These are phyloP conservation scores for Trichophyton benhamiae DNA, from an alignment of 2,329 filamentous ascomycete species.

Conservation along the genomic window DNA sequence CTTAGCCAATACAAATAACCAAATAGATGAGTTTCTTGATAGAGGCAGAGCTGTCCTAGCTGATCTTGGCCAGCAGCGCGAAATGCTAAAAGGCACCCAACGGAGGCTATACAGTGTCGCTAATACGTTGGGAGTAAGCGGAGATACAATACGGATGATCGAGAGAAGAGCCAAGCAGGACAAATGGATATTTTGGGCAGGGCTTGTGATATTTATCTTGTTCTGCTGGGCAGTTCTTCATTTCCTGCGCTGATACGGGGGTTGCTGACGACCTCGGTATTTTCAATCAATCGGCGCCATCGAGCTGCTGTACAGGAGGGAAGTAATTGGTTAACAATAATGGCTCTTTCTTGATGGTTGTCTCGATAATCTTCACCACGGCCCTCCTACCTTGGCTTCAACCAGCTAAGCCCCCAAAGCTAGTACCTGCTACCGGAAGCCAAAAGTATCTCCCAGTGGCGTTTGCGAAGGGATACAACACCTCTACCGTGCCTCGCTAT, in stretches of 20 bases:
- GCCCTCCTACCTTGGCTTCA: not conserved
- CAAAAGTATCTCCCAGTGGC: not conserved
- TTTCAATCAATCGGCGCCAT: not conserved
- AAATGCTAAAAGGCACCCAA: conserved; percentile 92
- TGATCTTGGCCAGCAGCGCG: conserved; percentile 77
- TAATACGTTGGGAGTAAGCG: conserved; percentile 84
- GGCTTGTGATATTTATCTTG: conserved; percentile 71
- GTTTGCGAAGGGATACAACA: not conserved
- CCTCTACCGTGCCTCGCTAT: not conserved
- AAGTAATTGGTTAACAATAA: not conserved
- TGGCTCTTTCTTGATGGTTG: not conserved
- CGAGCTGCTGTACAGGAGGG: not conserved
- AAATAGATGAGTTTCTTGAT: conserved; percentile 88
- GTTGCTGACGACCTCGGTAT: not conserved
- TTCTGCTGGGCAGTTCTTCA: conserved; percentile 90
- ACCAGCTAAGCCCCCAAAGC: not conserved
- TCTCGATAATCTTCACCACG: not conserved
- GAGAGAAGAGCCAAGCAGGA: conserved; percentile 85
- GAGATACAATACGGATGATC: conserved; percentile 94
- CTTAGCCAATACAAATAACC: conserved; percentile 65
- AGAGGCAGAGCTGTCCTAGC: conserved; percentile 79
- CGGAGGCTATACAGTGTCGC: conserved; percentile 81
- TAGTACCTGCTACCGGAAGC: not conserved
- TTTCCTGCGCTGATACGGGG: conserved; percentile 54
- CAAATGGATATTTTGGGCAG: conserved; percentile 93